phyloP scores from a whole-genome alignment of 225 moss, liverwort and hornwort genomes.

The Antitrichia curtipendula region DNA sequence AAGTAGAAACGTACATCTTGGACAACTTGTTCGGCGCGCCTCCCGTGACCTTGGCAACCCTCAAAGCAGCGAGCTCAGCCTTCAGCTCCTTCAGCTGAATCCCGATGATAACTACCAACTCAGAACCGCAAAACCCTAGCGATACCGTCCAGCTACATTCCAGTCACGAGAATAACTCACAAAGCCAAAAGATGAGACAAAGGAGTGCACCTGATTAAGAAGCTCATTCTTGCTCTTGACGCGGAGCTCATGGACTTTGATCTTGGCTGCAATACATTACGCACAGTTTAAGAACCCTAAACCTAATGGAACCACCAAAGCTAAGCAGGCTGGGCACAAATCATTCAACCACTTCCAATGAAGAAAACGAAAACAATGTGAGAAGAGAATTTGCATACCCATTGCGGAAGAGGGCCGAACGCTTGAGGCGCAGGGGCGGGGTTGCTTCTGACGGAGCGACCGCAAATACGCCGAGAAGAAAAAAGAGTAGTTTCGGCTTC shows the following conservation, averaged over 20 bases:
- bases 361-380: not conserved
- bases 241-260: constrained; percentile 56
- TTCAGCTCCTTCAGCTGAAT: constrained; percentile 24
- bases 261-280: constrained; percentile 21
- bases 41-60: constrained; percentile 26
- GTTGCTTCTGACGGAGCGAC: not conserved
- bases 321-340: not conserved
- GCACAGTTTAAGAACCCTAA: not conserved
- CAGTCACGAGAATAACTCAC: not conserved
- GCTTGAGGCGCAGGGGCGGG: not conserved
- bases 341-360: not conserved
- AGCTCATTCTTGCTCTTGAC: constrained; percentile 47
- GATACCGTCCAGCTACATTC: not conserved
- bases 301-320: not conserved
- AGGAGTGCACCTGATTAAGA: constrained; percentile 18
- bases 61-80: constrained; percentile 21
- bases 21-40: constrained; percentile 33
- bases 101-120: not conserved
- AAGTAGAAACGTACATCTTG: constrained; percentile 10
- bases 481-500: not conserved
- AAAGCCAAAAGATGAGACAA: not conserved
- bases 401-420: not conserved
- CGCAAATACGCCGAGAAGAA: not conserved
- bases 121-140: not conserved
- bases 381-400: not conserved